Percentiles rank a stretch among this genome's conserved stretches.
These are phyloP conservation scores for Ustilago shanxiensis DNA, from an alignment of 1,284 basidiomycete species.

Conservation along the genomic window DNA sequence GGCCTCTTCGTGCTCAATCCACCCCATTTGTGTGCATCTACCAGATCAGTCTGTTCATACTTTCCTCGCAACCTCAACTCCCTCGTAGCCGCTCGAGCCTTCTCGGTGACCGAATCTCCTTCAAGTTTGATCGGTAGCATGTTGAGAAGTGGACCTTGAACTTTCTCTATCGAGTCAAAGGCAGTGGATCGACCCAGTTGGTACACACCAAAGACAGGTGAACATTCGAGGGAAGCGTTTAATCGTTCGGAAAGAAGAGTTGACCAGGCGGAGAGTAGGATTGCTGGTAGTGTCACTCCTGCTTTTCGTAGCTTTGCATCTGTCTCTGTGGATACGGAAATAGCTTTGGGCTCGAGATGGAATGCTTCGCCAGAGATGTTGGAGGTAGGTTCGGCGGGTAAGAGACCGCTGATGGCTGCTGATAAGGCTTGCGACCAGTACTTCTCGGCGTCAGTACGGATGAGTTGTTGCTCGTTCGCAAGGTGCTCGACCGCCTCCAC, in stretches of 20 bases:
- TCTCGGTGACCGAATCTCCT: conserved; percentile 12
- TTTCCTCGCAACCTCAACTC: conserved; percentile 28
- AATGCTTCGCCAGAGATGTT: conserved; percentile 10
- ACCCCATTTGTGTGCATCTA: conserved; percentile 35
- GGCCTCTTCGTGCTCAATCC: conserved; percentile 16
- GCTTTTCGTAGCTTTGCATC: conserved; percentile 29
- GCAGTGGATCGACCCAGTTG: conserved; percentile 49
- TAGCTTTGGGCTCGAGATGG: conserved; percentile 13
- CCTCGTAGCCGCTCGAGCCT: conserved; percentile 11
- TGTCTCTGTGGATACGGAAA: conserved; percentile 6
- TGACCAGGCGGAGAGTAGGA: conserved; percentile 57
- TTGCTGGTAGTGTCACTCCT: conserved; percentile 31
- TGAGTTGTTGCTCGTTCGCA: conserved; percentile 13
- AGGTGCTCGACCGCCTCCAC: conserved; percentile 33
- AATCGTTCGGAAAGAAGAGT: conserved; percentile 23
- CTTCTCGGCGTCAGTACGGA: conserved; percentile 11
- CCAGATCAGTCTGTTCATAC: conserved; percentile 50
- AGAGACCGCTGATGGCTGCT: conserved; percentile 13
- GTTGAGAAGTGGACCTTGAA: conserved; percentile 54
- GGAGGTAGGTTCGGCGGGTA: neutral
- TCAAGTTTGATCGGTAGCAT: conserved; percentile 50
- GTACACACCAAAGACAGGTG: conserved; percentile 53
- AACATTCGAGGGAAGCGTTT: neutral
- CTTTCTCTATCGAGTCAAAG: conserved; percentile 44
- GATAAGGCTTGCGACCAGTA: conserved; percentile 36